phyloP scores from a whole-genome alignment of 176 grass and related monocot genomes.

The Oryza australiensis region DNA sequence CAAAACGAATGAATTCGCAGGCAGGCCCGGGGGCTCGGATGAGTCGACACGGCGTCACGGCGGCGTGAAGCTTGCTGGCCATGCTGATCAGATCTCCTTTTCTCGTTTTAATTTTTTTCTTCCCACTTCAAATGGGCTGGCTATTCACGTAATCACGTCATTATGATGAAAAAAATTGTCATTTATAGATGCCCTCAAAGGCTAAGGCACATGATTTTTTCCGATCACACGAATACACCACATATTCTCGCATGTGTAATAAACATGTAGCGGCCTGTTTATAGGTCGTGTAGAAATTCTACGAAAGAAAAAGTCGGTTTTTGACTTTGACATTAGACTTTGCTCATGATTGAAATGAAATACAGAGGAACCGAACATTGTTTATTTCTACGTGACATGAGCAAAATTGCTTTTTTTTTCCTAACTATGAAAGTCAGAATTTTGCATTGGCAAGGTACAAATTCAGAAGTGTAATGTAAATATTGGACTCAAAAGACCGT shows the following conservation, averaged over 20 bases:
- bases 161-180: not conserved
- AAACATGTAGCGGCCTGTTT: no score
- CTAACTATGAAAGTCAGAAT: not conserved
- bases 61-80: not conserved
- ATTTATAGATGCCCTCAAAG: no score
- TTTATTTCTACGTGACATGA: not conserved
- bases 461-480: not conserved
- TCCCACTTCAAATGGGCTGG: not conserved
- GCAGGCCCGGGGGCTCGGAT: not conserved
- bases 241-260: no score
- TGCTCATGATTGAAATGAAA: not conserved
- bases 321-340: not conserved
- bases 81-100: not conserved
- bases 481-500: not conserved
- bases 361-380: not conserved
- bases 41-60: slow-evolving; percentile 41
- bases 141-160: not conserved
- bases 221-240: no score
- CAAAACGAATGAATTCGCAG: slow-evolving; percentile 31
- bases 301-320: no score
- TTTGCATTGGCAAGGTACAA: not conserved
- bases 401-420: not conserved
- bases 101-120: accelerated
- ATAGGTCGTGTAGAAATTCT: no score
- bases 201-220: no score